phyloP scores from a whole-genome alignment of 768 basidiomycete genomes.

The Leucosporidium scottii region DNA sequence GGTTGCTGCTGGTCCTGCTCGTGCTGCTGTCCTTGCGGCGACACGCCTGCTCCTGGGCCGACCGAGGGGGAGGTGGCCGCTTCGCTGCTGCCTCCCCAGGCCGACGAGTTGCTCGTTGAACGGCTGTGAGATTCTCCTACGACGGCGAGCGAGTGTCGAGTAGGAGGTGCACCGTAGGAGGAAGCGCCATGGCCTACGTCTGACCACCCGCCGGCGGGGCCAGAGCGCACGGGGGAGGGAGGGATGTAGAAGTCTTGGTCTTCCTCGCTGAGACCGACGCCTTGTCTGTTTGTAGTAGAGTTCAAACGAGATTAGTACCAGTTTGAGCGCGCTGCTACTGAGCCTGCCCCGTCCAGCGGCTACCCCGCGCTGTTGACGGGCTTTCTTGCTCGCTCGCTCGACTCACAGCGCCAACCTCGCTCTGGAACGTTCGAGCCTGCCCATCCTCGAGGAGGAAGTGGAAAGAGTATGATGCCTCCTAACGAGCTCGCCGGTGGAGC shows the following conservation, averaged over 20 bases:
- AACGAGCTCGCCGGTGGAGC: not conserved
- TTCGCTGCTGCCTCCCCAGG: not conserved
- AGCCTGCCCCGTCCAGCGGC: not conserved
- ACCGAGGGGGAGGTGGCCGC: not conserved
- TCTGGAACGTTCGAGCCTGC: slow-evolving; percentile 19
- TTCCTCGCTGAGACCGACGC: not conserved
- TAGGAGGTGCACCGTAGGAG: not conserved
- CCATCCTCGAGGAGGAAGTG: slow-evolving; percentile 11
- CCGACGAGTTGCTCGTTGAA: not conserved
- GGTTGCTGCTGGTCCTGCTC: slow-evolving; percentile 2
- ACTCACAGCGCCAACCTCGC: slow-evolving; percentile 4
- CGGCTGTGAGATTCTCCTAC: not conserved
- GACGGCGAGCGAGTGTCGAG: not conserved
- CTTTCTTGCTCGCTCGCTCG: too few species aligned
- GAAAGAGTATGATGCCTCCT: slow-evolving; percentile 2
- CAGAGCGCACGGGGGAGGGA: slow-evolving; percentile 15
- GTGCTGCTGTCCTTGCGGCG: too few species aligned
- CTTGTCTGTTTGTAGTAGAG: not conserved
- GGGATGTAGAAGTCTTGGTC: slow-evolving; percentile 33
- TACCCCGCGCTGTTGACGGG: not conserved
- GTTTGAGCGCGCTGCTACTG: not conserved
- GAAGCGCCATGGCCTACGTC: slow-evolving; percentile 19
- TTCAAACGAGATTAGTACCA: not conserved
- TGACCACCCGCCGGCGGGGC: slow-evolving; percentile 12
- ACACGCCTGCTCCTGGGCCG: not conserved